Evolutionary conservation across 352 stramenopile species (phyloP), one percentile per base, ranked within the genome.

Genomic region (Globisporangium nodosum): DNA sequence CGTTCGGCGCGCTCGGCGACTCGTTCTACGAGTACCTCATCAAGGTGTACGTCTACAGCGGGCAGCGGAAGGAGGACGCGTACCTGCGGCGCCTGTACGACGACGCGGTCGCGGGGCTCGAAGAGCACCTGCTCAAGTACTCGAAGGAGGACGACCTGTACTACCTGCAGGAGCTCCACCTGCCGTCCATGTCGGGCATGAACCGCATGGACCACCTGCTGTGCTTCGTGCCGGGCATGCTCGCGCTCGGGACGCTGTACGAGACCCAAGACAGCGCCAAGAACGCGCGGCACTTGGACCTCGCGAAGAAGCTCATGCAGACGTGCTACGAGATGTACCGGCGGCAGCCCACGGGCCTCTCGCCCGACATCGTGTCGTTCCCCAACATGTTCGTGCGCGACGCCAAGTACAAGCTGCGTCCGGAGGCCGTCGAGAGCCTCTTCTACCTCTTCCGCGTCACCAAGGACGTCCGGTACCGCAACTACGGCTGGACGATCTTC

Each of bases 11-110:
- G 12, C 86, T 97, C 47, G 92, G 88, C 12, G 97, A 99, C 69
- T 98, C 87, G 15, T 97, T 98, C 65, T 99, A 99, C 69, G 96
- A 99, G 74, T 99, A 99, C 71, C 73, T 99, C 54, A 70, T 99
- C 43, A 99, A 99, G 74, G 79, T 97, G 40, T 99, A 92, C 77
- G 68, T 99, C n/a, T 97, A 98, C 78, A 97, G 91, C 45, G 94
- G 93, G 43, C 87, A 88, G 59, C 68, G 69, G 9, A 24, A 69
- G 16, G 58, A 90, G 31, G 87, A 96, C 52, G 61, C 54, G 21
- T 90, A 80, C 43, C 48, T 92, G 37, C 69, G 87, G n/a, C 64
- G 91, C 13, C 80, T 97, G 54, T 99, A 99, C 64, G 94, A 99
- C 59, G 76, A 92, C 46, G 83, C 94, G 2, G 90, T 99, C 51